Conservation (phyloP, 2,329 filamentous ascomycete species). For the Sporothrix mexicana region DNA sequence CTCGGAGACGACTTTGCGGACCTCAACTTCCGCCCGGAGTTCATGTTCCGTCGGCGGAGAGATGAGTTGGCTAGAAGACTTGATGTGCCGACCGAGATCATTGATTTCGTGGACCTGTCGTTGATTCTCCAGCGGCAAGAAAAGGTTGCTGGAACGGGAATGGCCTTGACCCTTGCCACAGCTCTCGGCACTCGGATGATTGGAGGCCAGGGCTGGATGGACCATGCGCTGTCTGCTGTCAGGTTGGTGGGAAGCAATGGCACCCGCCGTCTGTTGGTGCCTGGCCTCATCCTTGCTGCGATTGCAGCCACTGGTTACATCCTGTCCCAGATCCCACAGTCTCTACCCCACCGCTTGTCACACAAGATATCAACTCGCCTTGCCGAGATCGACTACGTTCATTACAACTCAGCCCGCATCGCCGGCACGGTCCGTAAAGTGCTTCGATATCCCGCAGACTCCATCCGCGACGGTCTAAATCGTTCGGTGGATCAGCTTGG, state of each 20-base stretch:
- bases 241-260: constrained; percentile 82
- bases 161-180: constrained; percentile 90
- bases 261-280: constrained; percentile 78
- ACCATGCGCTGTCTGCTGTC: constrained; percentile 81
- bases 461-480: constrained; percentile 81
- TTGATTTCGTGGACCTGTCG: constrained; percentile 90
- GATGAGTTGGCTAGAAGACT: constrained; percentile 84
- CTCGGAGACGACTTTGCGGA: constrained; percentile 86
- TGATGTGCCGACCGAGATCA: constrained; percentile 83
- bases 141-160: constrained; percentile 90
- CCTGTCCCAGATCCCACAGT: constrained; percentile 84
- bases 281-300: constrained; percentile 76
- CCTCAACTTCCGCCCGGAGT: constrained; percentile 84
- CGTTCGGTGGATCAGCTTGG: constrained; percentile 84
- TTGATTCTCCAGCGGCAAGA: constrained; percentile 87
- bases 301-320: constrained; percentile 79
- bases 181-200: constrained; percentile 82
- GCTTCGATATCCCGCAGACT: constrained; percentile 84
- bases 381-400: constrained; percentile 85
- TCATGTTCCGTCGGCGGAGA: constrained; percentile 88
- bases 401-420: constrained; percentile 84
- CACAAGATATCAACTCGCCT: constrained; percentile 84
- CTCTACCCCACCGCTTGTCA: constrained; percentile 83
- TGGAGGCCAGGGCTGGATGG: constrained; percentile 85
- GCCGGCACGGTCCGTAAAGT: constrained; percentile 86